Evolutionary conservation across 345 rosid species (phyloP), one percentile per base, ranked within the genome.

Genomic region (Zanthoxylum bungeanum): DNA sequence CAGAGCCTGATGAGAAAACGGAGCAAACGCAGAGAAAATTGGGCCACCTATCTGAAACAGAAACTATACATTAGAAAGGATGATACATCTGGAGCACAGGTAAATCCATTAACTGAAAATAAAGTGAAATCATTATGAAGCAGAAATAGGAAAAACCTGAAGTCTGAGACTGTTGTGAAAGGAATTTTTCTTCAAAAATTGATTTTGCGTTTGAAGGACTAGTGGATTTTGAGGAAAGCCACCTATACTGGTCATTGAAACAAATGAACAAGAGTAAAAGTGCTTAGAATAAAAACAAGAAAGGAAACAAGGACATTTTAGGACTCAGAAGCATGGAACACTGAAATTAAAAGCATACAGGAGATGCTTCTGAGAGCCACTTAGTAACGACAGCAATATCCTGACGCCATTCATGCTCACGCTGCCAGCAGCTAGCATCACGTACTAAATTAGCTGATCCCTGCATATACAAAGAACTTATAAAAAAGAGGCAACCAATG

Each of bases 341-440:
- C 31, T 34, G 68, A 30, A 78, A 53, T 17, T 51, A 69, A 78
- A n/a, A 40, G 71, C 85, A 36, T 84, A 95, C 99, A 25, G 96
- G 97, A 83, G 99, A 92, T 56, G 83, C 94, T 64, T 98, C 97
- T 2, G 98, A 69, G 69, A 95, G 77, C 99, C 98, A 95, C 87
- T 93, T 95, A 2, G 98, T 95, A 72, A 86, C 93, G 76, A 95
- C 99, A 51, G 98, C 97, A 75, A 93, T 88, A 77, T 93, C 99
- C 84, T 95, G 99, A 50, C 94, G 93, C 99, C 99, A 95, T 76
- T 95, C 96, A 84, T 93, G 92, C 83, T 95, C 99, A 57, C 90
- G 86, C 75, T 85, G 98, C 99, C 98, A 95, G 82, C 93, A 80
- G 76, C 96, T 91, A 79, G 96, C 96, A 81, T 95, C 99, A 19